phyloP scores from a whole-genome alignment of 129 eudicot genomes.

The Smallanthus sonchifolius region DNA sequence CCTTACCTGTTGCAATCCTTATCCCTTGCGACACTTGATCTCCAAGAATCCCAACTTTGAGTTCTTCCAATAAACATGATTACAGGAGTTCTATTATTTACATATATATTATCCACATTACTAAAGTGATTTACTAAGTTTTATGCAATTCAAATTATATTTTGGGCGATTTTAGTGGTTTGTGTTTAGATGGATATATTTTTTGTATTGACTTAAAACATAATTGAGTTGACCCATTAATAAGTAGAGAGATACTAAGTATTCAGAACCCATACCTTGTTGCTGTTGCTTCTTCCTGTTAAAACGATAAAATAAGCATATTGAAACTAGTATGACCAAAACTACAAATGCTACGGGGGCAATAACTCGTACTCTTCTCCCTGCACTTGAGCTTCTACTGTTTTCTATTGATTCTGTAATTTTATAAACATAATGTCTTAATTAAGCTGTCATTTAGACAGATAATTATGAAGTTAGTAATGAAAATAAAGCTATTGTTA shows the following conservation, averaged over 20 bases:
- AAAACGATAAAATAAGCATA: conserved; percentile 4
- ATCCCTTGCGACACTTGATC: too few relatives aligned
- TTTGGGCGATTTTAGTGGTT: too few relatives aligned
- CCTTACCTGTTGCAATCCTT: too few relatives aligned
- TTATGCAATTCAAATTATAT: too few relatives aligned
- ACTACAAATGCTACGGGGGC: background rate
- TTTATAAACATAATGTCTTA: background rate
- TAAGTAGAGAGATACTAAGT: background rate
- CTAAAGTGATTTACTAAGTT: too few relatives aligned
- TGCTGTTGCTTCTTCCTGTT: conserved; percentile 7
- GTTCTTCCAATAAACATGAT: too few relatives aligned
- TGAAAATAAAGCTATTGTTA: background rate
- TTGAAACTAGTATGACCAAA: background rate
- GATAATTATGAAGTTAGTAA: background rate
- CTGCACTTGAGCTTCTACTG: background rate
- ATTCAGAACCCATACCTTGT: conserved; percentile 8
- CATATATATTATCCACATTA: too few relatives aligned
- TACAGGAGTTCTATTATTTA: too few relatives aligned
- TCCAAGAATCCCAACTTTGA: too few relatives aligned
- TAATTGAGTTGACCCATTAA: background rate
- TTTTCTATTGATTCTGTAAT: background rate
- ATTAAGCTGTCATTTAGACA: background rate
- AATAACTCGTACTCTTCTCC: conserved; percentile 1
- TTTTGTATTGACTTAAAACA: too few relatives aligned
- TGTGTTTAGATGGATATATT: too few relatives aligned